A percentile compares a stretch with the other conserved stretches of the same genome.
phyloP scores from a whole-genome alignment of 352 stramenopile genomes.

The Globisporangium spiculum region DNA sequence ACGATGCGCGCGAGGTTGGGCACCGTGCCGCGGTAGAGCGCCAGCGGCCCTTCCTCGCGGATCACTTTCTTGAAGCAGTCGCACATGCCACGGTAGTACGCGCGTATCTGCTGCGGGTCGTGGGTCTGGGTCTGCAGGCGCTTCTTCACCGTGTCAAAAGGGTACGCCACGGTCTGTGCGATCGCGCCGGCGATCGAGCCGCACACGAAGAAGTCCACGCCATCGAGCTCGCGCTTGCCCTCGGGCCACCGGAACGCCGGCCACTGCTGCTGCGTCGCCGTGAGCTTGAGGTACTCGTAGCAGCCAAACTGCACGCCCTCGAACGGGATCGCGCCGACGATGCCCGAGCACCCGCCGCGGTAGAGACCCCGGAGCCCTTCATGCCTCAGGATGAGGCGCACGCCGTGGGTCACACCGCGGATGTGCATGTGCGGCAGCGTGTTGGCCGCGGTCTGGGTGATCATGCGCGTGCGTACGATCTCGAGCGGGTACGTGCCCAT shows the following conservation, averaged over 20 bases:
- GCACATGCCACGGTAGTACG: conserved; percentile 63
- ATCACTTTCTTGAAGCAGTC: conserved; percentile 78
- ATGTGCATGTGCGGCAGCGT: conserved; percentile 42
- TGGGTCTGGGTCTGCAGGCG: conserved; percentile 57
- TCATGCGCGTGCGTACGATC: conserved; percentile 80
- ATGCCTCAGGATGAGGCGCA: conserved; percentile 51
- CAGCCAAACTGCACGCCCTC: conserved; percentile 82
- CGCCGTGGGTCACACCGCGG: conserved; percentile 50
- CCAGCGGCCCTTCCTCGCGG: conserved; percentile 59
- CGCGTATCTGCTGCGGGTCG: background rate
- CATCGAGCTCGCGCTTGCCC: conserved; percentile 65
- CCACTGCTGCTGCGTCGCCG: conserved; percentile 43
- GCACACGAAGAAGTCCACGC: conserved; percentile 75
- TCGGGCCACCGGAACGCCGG: conserved; percentile 60
- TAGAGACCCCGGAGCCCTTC: conserved; percentile 77
- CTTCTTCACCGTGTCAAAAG: conserved; percentile 86
- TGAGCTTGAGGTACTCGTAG: conserved; percentile 78
- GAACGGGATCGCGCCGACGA: conserved; percentile 75
- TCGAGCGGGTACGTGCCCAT: conserved; percentile 80
- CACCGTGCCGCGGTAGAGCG: conserved; percentile 75
- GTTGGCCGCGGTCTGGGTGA: conserved; percentile 42
- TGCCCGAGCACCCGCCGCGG: conserved; percentile 56
- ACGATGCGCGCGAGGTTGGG: conserved; percentile 78
- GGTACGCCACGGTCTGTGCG: conserved; percentile 81
- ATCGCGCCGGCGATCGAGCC: conserved; percentile 67